Evolutionary conservation across 23 red algal species (phyloP), one percentile per base, ranked within the genome.

Genomic region (Cyanidioschyzon merolae): DNA sequence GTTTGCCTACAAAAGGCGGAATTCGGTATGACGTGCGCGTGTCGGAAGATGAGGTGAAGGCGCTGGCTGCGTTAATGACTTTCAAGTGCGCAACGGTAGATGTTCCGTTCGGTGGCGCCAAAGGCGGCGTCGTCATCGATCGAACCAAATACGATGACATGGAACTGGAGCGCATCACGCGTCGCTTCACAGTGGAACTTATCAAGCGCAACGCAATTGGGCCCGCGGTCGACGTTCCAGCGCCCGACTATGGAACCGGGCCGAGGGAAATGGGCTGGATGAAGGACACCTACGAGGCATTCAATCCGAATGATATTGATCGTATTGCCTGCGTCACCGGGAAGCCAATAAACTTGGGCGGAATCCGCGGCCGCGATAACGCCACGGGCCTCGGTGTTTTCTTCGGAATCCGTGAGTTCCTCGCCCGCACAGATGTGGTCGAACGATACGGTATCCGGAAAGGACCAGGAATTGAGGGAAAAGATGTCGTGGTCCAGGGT

Each of bases 1-100:
- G 86, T 15, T 58, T 90, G 37, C 92, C 92, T 12, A 89, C 88
- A 0, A 96, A 96, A 83, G 92, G 92, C 74, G 92, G 92, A 45
- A 96, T 96, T 50, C 92, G 92, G 0, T 96, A 89, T 63, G 87
- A 87, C 40, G 58, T 79, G 30, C 78, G 79, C 51, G 92, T 96
- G 38, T 83, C 86, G 50, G 59, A 88, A 83, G 76, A 88, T 41
- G 92, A 96, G 68, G 92, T 96, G 29, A 89, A 96, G 37, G 92
- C 92, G 29, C 76, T 96, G 0, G 88, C 92, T 1, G 82, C 83
- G 0, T 84, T 96, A 45, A 96, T 96, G 92, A 90, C 92, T 24
- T 83, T 90, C 74, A 96, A 96, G 57, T 96, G 92, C 79, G 92
- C 92, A 21, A 82, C 88, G 37, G 92, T 96, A 40, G 87, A 90